phyloP scores from a whole-genome alignment of 768 basidiomycete genomes.

The Peribolospora kevripleyi region DNA sequence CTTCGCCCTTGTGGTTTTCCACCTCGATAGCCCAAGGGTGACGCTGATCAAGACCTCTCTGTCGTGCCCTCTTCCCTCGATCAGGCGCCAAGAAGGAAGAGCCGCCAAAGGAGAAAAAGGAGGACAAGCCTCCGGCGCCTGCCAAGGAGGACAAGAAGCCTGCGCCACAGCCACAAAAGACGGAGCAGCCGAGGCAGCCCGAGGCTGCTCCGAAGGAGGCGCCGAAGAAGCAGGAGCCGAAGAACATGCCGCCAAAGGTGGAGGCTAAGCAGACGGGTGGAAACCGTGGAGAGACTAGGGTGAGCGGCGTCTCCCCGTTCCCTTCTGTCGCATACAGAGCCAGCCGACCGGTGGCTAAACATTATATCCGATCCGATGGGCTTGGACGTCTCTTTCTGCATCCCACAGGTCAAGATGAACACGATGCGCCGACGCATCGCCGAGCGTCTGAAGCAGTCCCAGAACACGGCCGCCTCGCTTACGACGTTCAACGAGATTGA shows the following conservation, averaged over 20 bases:
- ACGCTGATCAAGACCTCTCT: constrained; percentile 9
- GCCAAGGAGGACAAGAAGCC: constrained; percentile 7
- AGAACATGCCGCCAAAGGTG: background rate
- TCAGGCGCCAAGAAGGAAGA: constrained; percentile 4
- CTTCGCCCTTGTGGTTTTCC: background rate
- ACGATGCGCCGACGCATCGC: constrained; percentile 94
- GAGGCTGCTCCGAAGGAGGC: constrained; percentile 23
- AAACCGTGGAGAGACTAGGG: no score
- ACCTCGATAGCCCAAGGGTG: background rate
- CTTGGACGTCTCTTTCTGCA: background rate
- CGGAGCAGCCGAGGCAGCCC: constrained; percentile 17
- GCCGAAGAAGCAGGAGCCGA: background rate
- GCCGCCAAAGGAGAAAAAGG: constrained; percentile 9
- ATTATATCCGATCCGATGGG: no score
- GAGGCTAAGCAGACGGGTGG: no score
- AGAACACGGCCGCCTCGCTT: constrained; percentile 83
- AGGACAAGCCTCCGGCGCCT: constrained; percentile 20
- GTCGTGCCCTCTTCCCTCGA: background rate
- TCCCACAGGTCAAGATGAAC: constrained; percentile 73
- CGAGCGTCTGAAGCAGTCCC: constrained; percentile 90
- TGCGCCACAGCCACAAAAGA: constrained; percentile 15
- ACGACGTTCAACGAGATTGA: constrained; percentile 99
- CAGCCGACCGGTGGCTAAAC: no score
- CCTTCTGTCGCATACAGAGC: no score
- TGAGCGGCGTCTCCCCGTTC: no score